Base-by-base conservation (phyloP, 495 filamentous ascomycete genomes). In the Aspergillus affinis region DNA sequence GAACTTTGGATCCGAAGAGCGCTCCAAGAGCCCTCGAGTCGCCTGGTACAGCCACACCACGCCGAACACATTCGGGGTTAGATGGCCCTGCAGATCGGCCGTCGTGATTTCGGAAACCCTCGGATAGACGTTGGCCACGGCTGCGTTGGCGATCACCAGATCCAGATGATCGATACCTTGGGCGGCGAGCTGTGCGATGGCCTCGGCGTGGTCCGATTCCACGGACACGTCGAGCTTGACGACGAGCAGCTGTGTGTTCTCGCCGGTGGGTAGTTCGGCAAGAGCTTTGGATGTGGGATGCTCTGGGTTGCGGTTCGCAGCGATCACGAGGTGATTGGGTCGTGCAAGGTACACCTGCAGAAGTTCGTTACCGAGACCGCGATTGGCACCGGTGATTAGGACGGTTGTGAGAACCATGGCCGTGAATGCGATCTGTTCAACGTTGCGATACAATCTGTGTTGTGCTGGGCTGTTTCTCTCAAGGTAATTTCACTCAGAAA, bases 101-200 rank as follows among this genome's bases (percentile, higher is more conserved):
- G 70, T 56, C 13, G 55, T 65, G 3, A 68, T 69, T 3, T 67
- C 54, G 6, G 55, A 50, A 20, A 69, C 54, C 27, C 61, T 55
- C 3, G 61, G 60, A 48, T 36, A 70, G 26, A 52, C 21, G 3
- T 65, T 18, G 47, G 61, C 59, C 8, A 77, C 65, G 7, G 75
- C 81, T 2, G 81, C 79, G 58, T 84, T 84, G 53, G 81, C 78
- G 32, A 86, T 72, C 6, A 84, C 71, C n/a, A 80, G 67, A 65
- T 84, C 78, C 26, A 86, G 57, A 19, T 64, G 46, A 7, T 54
- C 57, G 62, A 84, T 71, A 13, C 63, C 70, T 27, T 75, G 62
- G 21, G 52, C 30, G 10, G 58, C 27, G 4, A 78, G 64, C 7
- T 63, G 60, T 36, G 71, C 51, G 3, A 75, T 69, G 9, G 66